These are phyloP conservation scores for Antarctomyces pellizariae DNA, from an alignment of 495 filamentous ascomycete species.

Conservation along the genomic window DNA sequence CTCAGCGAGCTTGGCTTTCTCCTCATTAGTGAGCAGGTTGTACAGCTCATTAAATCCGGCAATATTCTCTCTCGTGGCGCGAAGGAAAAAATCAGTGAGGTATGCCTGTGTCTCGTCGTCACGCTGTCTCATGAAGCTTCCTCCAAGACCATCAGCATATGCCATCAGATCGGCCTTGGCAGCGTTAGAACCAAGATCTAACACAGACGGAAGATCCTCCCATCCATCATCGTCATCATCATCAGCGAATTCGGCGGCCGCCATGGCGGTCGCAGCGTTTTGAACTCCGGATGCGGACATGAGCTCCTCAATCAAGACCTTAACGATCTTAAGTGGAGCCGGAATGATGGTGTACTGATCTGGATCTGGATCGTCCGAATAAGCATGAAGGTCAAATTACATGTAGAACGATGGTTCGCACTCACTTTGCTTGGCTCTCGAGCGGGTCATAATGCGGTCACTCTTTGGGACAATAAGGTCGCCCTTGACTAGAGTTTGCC, in stretches of 20 bases:
- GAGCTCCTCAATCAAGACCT: slow-evolving; percentile 82
- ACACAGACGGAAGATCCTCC: slow-evolving; percentile 62
- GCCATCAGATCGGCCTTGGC: slow-evolving; percentile 61
- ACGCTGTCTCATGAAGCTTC: slow-evolving; percentile 35
- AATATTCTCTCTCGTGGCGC: slow-evolving; percentile 36
- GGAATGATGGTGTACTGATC: slow-evolving; percentile 77
- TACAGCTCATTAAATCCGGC: slow-evolving; percentile 56
- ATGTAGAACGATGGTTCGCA: slow-evolving; percentile 1
- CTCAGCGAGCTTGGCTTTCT: slow-evolving; percentile 45
- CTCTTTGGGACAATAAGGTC: slow-evolving; percentile 67
- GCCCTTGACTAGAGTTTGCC: slow-evolving; percentile 64
- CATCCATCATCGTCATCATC: slow-evolving; percentile 56
- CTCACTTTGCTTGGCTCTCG: slow-evolving; percentile 51
- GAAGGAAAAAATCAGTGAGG: slow-evolving; percentile 59
- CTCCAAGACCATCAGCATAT: slow-evolving; percentile 33
- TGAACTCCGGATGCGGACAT: slow-evolving; percentile 29
- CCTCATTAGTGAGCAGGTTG: slow-evolving; percentile 38
- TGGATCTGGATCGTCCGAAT: slow-evolving; percentile 30
- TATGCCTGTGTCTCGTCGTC: slow-evolving; percentile 85
- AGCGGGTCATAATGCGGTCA: slow-evolving; percentile 80
- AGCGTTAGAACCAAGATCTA: slow-evolving; percentile 45
- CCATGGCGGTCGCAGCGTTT: slow-evolving; percentile 23
- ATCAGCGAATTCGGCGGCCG: slow-evolving; percentile 28
- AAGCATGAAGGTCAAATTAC: not conserved
- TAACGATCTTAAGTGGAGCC: slow-evolving; percentile 81